phyloP scores from a whole-genome alignment of 345 rosid species.

The Erodium maritimum region DNA sequence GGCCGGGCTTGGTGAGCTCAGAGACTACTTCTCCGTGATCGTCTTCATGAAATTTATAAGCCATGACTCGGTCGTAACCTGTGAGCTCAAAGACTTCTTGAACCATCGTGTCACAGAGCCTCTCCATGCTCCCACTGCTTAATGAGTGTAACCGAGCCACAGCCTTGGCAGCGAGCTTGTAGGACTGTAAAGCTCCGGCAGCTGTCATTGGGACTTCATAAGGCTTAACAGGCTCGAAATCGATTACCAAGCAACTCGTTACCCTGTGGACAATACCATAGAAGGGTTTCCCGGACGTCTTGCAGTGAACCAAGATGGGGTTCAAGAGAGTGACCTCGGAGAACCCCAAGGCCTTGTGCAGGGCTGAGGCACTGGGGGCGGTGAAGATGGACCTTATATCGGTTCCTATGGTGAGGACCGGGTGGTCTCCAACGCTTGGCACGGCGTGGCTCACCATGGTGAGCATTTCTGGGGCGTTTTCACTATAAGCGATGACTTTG shows the following conservation, averaged over 20 bases:
- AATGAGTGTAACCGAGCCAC: slow-evolving; percentile 75
- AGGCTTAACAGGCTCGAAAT: slow-evolving; percentile 93
- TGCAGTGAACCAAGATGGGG: slow-evolving; percentile 90
- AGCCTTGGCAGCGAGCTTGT: slow-evolving; percentile 96
- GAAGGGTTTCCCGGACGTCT: slow-evolving; percentile 87
- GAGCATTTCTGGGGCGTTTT: slow-evolving; percentile 83
- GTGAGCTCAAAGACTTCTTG: slow-evolving; percentile 94
- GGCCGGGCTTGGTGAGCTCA: slow-evolving; percentile 74
- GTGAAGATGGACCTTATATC: slow-evolving; percentile 70
- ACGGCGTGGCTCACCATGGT: slow-evolving; percentile 88
- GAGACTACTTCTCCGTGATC: slow-evolving; percentile 96
- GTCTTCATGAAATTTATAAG: slow-evolving; percentile 92
- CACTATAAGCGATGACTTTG: slow-evolving; percentile 81
- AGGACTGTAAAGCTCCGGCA: slow-evolving; percentile 93
- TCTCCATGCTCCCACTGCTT: slow-evolving; percentile 78
- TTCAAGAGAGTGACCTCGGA: slow-evolving; percentile 85
- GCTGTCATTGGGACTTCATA: slow-evolving; percentile 95
- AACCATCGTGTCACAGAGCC: slow-evolving; percentile 88
- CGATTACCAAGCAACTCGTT: slow-evolving; percentile 76
- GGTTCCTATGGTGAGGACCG: slow-evolving; percentile 62
- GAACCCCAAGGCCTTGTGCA: slow-evolving; percentile 78
- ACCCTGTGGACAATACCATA: slow-evolving; percentile 87
- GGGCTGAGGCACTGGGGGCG: slow-evolving; percentile 77
- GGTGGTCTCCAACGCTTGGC: slow-evolving; percentile 83
- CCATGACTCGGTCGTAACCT: slow-evolving; percentile 92